Base-by-base conservation (phyloP, 768 basidiomycete species). In the Lactifluus hygrophoroides region DNA sequence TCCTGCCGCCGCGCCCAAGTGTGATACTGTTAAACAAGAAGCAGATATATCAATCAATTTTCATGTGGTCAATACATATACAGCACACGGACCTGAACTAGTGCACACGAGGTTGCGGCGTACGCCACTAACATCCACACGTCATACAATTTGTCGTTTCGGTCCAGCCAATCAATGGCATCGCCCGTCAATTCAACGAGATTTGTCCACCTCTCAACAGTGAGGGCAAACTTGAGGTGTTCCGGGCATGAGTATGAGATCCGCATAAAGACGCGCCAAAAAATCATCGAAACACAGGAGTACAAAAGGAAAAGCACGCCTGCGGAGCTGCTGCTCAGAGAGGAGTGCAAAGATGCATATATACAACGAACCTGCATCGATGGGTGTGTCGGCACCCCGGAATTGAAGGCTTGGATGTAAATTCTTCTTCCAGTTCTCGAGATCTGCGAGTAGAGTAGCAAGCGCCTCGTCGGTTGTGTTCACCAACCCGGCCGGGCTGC, bases 211-310 rank as follows among this genome's bases (percentile, higher is more conserved):
- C 84, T 80, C 66, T 86, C 85, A 27, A 93, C 79, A 2, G 85
- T 88, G 63, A 94, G 73, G 38, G 81, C 79, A 66, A 95, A 93
- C 68, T 89, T 94, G 67, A 95, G 80, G 67, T 96, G 93, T 11
- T 82, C 82, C 9, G 95, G 94, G 68, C 90, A 89, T 19, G 84
- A 80, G 74, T 96, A 98, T 57, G 90, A 93, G 72, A 97, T 92
- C 51, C 95, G 83, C 91, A 97, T 94, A 76, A 97, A 98, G 32
- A 96, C 93, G 50, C 95, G 87, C 85, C 92, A 96, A 73, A 96
- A 94, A 71, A 98, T 89, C 84, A 98, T 96, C 65, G 85, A 86
- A 44, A 97, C 85, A 67, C 90, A 92, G 30, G 88, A 82, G 69
- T 90, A 94, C 40, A 92, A 77, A 52, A 97, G 71, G 71, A 96